These are phyloP conservation scores for Petunia secreta DNA, from an alignment of 257 asterid species.

Conservation along the genomic window DNA sequence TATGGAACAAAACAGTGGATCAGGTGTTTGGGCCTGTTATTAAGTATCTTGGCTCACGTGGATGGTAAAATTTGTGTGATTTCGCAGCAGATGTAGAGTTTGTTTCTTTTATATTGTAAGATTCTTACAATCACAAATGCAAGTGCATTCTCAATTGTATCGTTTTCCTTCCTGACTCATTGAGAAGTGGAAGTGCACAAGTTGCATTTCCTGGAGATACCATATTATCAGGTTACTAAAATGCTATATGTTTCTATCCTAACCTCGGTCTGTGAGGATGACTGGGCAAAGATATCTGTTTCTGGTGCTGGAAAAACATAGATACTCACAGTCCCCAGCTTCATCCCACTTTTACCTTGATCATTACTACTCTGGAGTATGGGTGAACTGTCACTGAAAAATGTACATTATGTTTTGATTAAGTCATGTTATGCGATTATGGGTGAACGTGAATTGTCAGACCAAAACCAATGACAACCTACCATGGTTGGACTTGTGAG, in stretches of 20 bases:
- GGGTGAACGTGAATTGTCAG: not conserved
- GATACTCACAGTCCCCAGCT: not conserved
- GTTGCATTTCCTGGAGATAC: not conserved
- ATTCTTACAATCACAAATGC: conserved; percentile 5
- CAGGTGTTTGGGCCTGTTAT: conserved; percentile 48
- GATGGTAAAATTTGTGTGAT: conserved; percentile 42
- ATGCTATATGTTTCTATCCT: conserved; percentile 13
- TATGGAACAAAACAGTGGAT: conserved; percentile 58
- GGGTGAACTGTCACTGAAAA: not conserved
- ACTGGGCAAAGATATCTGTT: not conserved
- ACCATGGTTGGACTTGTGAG: not conserved
- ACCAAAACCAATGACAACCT: not conserved
- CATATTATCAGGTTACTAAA: not conserved
- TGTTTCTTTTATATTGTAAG: conserved; percentile 1
- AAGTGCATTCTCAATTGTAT: not conserved
- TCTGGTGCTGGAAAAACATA: not conserved
- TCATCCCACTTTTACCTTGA: not conserved
- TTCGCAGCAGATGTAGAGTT: not conserved
- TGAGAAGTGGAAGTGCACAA: not conserved
- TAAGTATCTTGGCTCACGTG: conserved; percentile 48
- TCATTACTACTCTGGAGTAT: not conserved
- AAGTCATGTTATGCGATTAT: not conserved
- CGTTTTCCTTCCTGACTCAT: not conserved
- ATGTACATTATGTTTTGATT: too few relatives aligned
- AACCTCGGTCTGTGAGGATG: not conserved